Evolutionary conservation across 2,329 filamentous ascomycete genomes (phyloP).

Genomic region (Stemphylium beticola): DNA sequence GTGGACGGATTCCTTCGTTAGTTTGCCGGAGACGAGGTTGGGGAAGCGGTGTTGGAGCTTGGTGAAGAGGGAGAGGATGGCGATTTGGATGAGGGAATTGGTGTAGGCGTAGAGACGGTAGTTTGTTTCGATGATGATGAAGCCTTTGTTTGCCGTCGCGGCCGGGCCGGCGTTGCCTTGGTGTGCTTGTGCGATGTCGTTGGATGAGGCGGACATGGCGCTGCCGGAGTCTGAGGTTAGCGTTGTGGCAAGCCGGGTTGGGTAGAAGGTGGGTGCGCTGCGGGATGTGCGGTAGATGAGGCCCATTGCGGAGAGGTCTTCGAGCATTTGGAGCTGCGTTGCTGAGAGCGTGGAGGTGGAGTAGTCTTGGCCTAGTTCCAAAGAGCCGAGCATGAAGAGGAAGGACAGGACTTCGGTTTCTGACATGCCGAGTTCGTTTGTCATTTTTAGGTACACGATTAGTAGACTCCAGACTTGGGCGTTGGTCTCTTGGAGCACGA

Average conservation of each 20-base stretch:
- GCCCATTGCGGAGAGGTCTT: constrained; percentile 88
- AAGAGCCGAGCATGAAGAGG: constrained; percentile 90
- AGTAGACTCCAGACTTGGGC: constrained; percentile 96
- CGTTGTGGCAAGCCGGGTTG: constrained; percentile 91
- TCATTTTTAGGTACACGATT: constrained; percentile 89
- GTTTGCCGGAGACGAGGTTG: constrained; percentile 89
- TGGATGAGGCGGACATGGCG: constrained; percentile 50
- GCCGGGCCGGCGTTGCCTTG: constrained; percentile 17
- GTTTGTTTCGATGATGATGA: constrained; percentile 97
- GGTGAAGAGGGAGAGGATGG: constrained; percentile 88
- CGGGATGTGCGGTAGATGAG: constrained; percentile 73
- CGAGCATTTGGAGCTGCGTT: constrained; percentile 86
- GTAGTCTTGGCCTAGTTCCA: constrained; percentile 91
- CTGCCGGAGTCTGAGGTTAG: constrained; percentile 76
- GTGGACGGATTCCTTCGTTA: constrained; percentile 87
- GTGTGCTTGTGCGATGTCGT: constrained; percentile 59
- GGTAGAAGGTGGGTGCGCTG: constrained; percentile 70
- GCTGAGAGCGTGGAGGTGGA: constrained; percentile 82
- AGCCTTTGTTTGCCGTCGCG: constrained; percentile 65
- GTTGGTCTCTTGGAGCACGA: constrained; percentile 92
- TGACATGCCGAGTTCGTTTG: constrained; percentile 76
- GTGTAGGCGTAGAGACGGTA: constrained; percentile 98
- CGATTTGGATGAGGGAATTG: constrained; percentile 89
- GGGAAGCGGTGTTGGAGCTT: constrained; percentile 89
- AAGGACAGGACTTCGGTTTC: constrained; percentile 94